Evolutionary conservation across 345 rosid genomes (phyloP), one percentile per base, ranked within the genome.

Genomic region (Melaleuca quinquenervia): DNA sequence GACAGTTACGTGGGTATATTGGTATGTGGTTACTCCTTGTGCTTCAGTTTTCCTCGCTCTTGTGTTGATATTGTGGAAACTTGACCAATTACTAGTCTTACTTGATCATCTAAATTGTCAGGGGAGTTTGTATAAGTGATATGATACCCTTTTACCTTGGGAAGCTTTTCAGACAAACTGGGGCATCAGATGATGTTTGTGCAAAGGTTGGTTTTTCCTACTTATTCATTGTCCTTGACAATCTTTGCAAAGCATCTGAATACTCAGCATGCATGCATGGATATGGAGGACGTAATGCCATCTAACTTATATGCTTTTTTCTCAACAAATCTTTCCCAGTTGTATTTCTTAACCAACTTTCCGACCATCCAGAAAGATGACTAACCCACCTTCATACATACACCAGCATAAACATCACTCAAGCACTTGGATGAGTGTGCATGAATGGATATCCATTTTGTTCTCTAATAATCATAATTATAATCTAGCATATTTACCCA

Each of bases 111-210:
- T 82, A 82, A 70, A 84, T 58, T 74, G 80, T 84, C 91, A 94
- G 97, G 94, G 99, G 99, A 83, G 98, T 96, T 84, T 96, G 98
- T 86, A 88, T 96, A 87, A 96, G 98, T 83, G 98, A 96, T 86
- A 94, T 96, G 99, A 87, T 95, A 91, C 99, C 98, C n/a, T 96
- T 95, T 90, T 95, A 96, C 90, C 87, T 96, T 1, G 99, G 98
- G 86, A 95, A 91, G 92, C 91, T 94, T 90, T 96, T 94, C 51
- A 90, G 91, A 82, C 91, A 92, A 87, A 93, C 92, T 74, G 94
- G 99, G 83, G 97, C 91, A 78, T 91, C 96, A 8, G 91, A 91
- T 87, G 97, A 96, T 92, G 90, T 96, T 86, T 92, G 92, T 89
- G 90, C 94, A 85, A 96, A 93, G 99, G 99, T 96, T 85, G 86